Percentiles rank a stretch among this genome's conserved stretches.
Evolutionary conservation across 2,329 filamentous ascomycete genomes (phyloP).

Genomic region (Sporothrix luriei): DNA sequence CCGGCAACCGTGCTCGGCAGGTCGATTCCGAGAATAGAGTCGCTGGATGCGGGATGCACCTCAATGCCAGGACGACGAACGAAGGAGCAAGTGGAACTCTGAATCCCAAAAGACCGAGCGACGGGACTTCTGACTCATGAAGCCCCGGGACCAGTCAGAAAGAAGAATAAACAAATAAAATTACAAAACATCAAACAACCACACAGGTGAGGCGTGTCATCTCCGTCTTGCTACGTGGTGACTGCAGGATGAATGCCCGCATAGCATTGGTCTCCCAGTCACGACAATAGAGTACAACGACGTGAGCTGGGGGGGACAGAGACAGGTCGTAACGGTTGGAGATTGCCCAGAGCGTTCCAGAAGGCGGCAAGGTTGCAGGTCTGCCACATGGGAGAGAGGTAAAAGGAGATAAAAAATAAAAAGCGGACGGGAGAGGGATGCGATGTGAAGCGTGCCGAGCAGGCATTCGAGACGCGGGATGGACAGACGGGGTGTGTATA

Average conservation of each 20-base stretch:
- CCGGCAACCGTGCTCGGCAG: neutral
- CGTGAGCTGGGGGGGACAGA: neutral
- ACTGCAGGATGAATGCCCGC: neutral
- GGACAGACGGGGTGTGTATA: neutral
- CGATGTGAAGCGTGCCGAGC: neutral
- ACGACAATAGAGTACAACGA: neutral
- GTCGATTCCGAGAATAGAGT: conserved; percentile 9
- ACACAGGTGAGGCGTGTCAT: neutral
- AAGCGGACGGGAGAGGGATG: neutral
- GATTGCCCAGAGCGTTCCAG: conserved; percentile 13
- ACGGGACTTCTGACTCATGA: neutral
- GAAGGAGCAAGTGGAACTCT: neutral
- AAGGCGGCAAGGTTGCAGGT: conserved; percentile 6
- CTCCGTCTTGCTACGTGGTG: neutral
- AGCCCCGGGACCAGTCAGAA: neutral
- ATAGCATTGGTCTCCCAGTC: neutral
- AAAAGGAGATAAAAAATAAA: no score
- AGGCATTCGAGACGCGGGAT: neutral
- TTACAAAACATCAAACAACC: neutral
- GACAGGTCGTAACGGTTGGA: neutral
- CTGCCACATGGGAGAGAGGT: conserved; percentile 2
- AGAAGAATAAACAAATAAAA: no score
- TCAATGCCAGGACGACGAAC: neutral
- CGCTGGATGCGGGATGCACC: neutral
- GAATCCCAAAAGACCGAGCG: neutral